Percentiles rank a stretch among this genome's conserved stretches.
phyloP scores from a whole-genome alignment of 805 yeast genomes.

The Zygoascus bituminiphila region DNA sequence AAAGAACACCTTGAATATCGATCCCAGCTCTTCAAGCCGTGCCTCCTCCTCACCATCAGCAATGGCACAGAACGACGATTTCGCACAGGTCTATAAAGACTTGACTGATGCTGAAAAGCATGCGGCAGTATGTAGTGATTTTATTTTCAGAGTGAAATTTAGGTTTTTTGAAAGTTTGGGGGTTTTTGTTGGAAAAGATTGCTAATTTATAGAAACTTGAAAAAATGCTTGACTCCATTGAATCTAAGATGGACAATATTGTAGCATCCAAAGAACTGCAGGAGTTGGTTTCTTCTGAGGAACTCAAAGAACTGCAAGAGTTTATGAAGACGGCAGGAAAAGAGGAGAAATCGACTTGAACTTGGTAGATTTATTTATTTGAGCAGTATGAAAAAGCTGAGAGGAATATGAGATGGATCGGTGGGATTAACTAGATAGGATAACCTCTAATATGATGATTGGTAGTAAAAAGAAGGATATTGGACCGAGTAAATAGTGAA shows the following conservation, averaged over 20 bases:
- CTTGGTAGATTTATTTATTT: too few species aligned
- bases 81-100: constrained; percentile 52
- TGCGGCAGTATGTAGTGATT: constrained; percentile 39
- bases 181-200: not conserved
- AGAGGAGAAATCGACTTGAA: not conserved
- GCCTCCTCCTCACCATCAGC: not conserved
- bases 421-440: too few species aligned
- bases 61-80: constrained; percentile 21
- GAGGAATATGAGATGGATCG: too few species aligned
- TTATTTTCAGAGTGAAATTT: too few species aligned
- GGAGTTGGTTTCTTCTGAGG: constrained; percentile 25
- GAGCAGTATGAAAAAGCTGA: too few species aligned
- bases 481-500: too few species aligned
- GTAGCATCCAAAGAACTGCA: constrained; percentile 26
- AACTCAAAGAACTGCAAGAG: constrained; percentile 8
- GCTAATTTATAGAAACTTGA: constrained; percentile 38
- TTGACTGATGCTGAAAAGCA: constrained; percentile 63
- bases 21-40: not conserved
- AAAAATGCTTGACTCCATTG: constrained; percentile 54
- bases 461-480: too few species aligned
- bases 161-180: not conserved
- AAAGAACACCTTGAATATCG: too few species aligned
- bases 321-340: constrained; percentile 3
- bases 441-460: too few species aligned
- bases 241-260: constrained; percentile 53